A percentile compares a stretch with the other conserved stretches of the same genome.
phyloP scores from a whole-genome alignment of 2,329 filamentous ascomycete genomes.

The Cercospora nicotianae region DNA sequence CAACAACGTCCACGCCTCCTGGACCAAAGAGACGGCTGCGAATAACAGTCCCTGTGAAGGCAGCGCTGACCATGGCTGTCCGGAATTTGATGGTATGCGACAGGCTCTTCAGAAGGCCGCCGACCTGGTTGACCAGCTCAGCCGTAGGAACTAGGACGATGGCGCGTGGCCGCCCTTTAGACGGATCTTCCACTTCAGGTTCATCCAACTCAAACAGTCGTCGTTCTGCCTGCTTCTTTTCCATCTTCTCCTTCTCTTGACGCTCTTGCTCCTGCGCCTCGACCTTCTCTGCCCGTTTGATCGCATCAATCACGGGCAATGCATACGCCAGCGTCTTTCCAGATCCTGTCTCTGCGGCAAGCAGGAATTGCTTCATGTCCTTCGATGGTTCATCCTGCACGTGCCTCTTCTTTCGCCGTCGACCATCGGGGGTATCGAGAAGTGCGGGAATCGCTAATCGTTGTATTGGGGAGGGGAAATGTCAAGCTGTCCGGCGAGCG shows the following conservation, averaged over 20 bases:
- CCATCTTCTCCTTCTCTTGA: slow-evolving; percentile 31
- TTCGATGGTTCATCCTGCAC: slow-evolving; percentile 37
- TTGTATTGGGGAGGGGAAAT: slow-evolving; percentile 83
- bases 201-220: slow-evolving; percentile 59
- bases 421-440: slow-evolving; percentile 57
- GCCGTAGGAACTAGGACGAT: slow-evolving; percentile 89
- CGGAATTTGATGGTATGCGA: slow-evolving; percentile 87
- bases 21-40: slow-evolving; percentile 79
- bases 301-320: slow-evolving; percentile 76
- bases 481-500: slow-evolving; percentile 71
- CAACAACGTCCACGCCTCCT: slow-evolving; percentile 77
- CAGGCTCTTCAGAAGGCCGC: slow-evolving; percentile 73
- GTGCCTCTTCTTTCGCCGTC: slow-evolving; percentile 32
- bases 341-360: slow-evolving; percentile 94
- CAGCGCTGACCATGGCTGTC: slow-evolving; percentile 76
- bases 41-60: slow-evolving; percentile 74
- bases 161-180: slow-evolving; percentile 74
- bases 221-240: slow-evolving; percentile 40
- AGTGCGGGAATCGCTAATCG: slow-evolving; percentile 82
- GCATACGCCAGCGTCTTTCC: slow-evolving; percentile 96
- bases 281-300: slow-evolving; percentile 69
- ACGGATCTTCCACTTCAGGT: slow-evolving; percentile 61
- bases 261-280: slow-evolving; percentile 50
- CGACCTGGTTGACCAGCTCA: slow-evolving; percentile 87
- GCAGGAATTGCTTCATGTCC: slow-evolving; percentile 65